Evolutionary conservation across 208 protist genomes (phyloP), one percentile per base, ranked within the genome.

Genomic region (Acanthamoeba quina): DNA sequence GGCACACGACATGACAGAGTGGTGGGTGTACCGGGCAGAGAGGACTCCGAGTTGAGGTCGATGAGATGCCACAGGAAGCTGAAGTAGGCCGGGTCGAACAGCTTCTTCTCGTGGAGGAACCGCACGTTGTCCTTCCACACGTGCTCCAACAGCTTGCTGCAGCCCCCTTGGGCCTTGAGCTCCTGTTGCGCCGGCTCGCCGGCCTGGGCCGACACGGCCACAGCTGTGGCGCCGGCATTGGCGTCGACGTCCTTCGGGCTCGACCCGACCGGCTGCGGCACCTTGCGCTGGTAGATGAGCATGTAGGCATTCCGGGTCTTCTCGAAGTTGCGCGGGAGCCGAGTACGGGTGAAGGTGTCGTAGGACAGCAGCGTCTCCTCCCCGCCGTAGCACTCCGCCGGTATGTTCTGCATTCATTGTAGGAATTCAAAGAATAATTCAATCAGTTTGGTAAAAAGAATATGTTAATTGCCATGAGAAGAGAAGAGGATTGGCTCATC

Each of bases 241-340:
- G 15, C 7, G 68, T 74, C 86, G 37, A 29, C 86, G 19, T 56
- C 52, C 15, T 19, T 56, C 52, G 52, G 52, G 44, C 78, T 86
- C 29, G 37, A 31, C 13, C 34, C 76, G 34, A 90, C 41, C 24
- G 83, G 54, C 62, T 74, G 83, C 7, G 58, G 62, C 26, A 90
- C 64, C 85, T 91, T 91, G 5, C 91, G 76, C 44, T 95, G 52
- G 91, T 97, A 97, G 56, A 97, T 94, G 21, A 97, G 66, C 60
- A 97, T 97, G 78, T 97, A 97, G 10, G 96, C 96, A 88, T 96
- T 97, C 13, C 78, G 72, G 13, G 52, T 95, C 68, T 96, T 97
- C 29, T 74, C 60, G 52, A 64, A 19, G 56, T 31, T 88, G 2
- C 83, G 64, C 0, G 7, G 37, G 3, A 54, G 17, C 21, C 3